phyloP scores from a whole-genome alignment of 495 filamentous ascomycete genomes.

The Xylaria acuta region DNA sequence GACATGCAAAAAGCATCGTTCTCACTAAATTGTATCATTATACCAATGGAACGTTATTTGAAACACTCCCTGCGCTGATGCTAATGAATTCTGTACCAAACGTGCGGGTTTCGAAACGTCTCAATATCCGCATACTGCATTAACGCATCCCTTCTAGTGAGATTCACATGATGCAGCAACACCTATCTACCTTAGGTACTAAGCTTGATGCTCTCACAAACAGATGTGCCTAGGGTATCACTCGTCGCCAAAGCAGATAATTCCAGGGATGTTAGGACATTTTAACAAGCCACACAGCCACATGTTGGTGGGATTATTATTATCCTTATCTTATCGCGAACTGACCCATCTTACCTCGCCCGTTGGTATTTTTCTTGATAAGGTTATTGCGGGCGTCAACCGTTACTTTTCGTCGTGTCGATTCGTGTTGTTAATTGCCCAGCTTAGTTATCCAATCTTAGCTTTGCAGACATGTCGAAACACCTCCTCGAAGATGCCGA shows the following conservation, averaged over 20 bases:
- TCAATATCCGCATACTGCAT: not conserved
- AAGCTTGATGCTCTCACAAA: not conserved
- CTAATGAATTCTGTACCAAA: not conserved
- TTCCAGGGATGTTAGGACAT: no score
- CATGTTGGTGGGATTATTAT: conserved; percentile 7
- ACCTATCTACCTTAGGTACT: no score
- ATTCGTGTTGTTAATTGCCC: not conserved
- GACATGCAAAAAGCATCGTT: not conserved
- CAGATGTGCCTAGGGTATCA: not conserved
- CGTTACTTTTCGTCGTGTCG: not conserved
- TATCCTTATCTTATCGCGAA: conserved; percentile 18
- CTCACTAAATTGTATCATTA: conserved; percentile 18
- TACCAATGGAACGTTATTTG: not conserved
- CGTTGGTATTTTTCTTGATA: conserved; percentile 3
- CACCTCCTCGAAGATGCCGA: conserved; percentile 41
- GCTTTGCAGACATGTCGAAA: conserved; percentile 36
- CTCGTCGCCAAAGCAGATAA: no score
- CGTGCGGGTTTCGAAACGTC: not conserved
- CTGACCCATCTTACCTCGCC: conserved; percentile 12
- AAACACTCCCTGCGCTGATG: not conserved
- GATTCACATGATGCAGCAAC: not conserved
- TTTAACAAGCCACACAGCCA: not conserved
- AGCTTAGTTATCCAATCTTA: not conserved
- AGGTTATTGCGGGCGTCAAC: not conserved
- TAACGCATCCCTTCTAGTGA: not conserved